Evolutionary conservation across 2,329 filamentous ascomycete genomes (phyloP).

Genomic region (Beauveria sp.): DNA sequence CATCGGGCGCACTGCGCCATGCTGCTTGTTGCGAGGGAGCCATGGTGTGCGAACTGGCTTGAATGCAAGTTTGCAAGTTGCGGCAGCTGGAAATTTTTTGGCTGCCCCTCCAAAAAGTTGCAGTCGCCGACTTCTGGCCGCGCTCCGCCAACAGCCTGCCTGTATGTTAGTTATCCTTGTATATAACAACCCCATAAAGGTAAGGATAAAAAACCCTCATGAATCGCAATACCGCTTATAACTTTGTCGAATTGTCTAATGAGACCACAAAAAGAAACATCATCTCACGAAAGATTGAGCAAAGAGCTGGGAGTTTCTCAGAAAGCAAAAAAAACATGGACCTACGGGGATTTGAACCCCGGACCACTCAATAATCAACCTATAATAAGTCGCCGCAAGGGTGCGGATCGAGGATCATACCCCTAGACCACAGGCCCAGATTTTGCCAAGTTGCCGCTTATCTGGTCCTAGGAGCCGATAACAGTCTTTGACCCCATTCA

Average conservation of each 20-base stretch:
- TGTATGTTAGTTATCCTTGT: background rate
- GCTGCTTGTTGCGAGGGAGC: slow-evolving; percentile 25
- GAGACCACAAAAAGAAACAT: too few relatives aligned
- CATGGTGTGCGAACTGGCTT: slow-evolving; percentile 19
- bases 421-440: slow-evolving; percentile 8
- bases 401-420: slow-evolving; percentile 8
- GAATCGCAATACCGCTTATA: too few relatives aligned
- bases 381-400: background rate
- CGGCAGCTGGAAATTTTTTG: slow-evolving; percentile 20
- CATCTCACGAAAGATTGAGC: background rate
- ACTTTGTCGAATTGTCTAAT: too few relatives aligned
- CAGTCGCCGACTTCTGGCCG: background rate
- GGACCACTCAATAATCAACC: slow-evolving; percentile 1
- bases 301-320: background rate
- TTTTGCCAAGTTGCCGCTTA: background rate
- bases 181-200: too few relatives aligned
- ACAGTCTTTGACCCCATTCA: background rate
- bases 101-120: slow-evolving; percentile 24
- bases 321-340: background rate
- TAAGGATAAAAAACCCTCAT: too few relatives aligned
- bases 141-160: background rate
- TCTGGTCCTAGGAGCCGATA: background rate
- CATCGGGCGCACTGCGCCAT: slow-evolving; percentile 33
- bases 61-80: slow-evolving; percentile 1
- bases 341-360: slow-evolving; percentile 9